Base-by-base conservation (phyloP, 73 alveolate species). In the Durusdinium trenchii region DNA sequence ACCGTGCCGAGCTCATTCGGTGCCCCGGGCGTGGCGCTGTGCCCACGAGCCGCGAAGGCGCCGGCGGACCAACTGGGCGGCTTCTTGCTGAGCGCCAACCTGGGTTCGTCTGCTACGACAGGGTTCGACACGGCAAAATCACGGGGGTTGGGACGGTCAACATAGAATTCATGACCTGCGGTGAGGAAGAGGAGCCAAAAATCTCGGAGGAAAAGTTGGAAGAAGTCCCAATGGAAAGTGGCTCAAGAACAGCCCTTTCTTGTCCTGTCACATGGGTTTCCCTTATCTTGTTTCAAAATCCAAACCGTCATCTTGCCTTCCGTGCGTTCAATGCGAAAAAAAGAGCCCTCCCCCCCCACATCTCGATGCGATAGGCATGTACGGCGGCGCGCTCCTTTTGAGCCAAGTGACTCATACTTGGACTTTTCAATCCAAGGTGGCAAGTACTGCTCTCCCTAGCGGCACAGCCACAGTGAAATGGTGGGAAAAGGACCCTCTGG, bases 11-110 rank as follows among this genome's bases (percentile, higher is more conserved):
- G 48, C 0, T 1, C 14, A 18, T 50, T 64, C n/a, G 46, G 69
- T 67, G 12, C 35, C n/a, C 71, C 92, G 3, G 42, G 38, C 94
- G 76, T 51, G 47, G 20, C 75, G 54, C 94, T 48, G 51, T 84
- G 94, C 94, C 94, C 94, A 2, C 76, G 73, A 18, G 94, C 94
- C 42, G 94, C 94, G n/a, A 45, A 84, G 42, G 94, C 76, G 20
- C 73, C 40, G 23, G 76, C 94, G 52, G 94, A 61, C 94, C 94
- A 84, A 36, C 75, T 84, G 14, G 94, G 94, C 6, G 94, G 94
- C 9, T 73, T 9, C 75, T 51, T 84, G 94, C 94, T 84, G 52
- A 84, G 38, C 3, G 94, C 94, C 94, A 51, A 36, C 94, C 94
- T 84, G 40, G 38, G n/a, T n/a, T n/a, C n/a, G n/a, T n/a, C n/a